phyloP scores from a whole-genome alignment of 495 filamentous ascomycete genomes.

The Penicillium bialowiezense region DNA sequence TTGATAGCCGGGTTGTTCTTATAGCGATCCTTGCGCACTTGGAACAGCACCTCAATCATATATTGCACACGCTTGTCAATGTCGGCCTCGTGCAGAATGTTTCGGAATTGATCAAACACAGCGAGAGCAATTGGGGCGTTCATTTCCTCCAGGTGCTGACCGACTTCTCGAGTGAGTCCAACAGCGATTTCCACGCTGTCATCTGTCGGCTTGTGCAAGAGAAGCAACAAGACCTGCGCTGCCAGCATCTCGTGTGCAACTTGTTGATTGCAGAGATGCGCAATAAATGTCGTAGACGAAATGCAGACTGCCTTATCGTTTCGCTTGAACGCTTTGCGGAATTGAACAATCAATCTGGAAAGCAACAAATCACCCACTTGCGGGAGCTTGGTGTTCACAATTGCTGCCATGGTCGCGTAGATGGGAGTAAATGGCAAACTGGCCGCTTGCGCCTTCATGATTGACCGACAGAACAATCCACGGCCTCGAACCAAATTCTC shows the following conservation, averaged over 20 bases:
- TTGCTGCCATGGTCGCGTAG: conserved; percentile 90
- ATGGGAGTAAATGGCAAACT: conserved; percentile 95
- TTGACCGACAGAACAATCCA: conserved; percentile 87
- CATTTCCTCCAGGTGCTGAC: conserved; percentile 93
- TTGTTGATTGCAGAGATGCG: conserved; percentile 91
- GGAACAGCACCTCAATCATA: conserved; percentile 98
- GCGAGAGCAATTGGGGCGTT: conserved; percentile 76
- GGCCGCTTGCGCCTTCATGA: conserved; percentile 97
- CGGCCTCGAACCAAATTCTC: conserved; percentile 92
- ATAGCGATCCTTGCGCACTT: conserved; percentile 92
- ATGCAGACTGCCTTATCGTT: conserved; percentile 96
- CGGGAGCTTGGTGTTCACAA: conserved; percentile 96
- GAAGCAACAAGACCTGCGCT: conserved; percentile 82
- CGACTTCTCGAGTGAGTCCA: conserved; percentile 83
- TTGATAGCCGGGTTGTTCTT: conserved; percentile 89
- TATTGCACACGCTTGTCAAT: conserved; percentile 97
- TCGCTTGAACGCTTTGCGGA: conserved; percentile 91
- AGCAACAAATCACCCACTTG: conserved; percentile 89
- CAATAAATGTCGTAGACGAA: conserved; percentile 88
- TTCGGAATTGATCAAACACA: conserved; percentile 93
- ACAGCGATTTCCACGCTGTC: conserved; percentile 98
- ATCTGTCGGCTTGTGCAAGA: conserved; percentile 92
- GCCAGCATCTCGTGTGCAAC: conserved; percentile 91
- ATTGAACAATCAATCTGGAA: conserved; percentile 83
- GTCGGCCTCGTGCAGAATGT: conserved; percentile 90